Evolutionary conservation across 2,329 filamentous ascomycete genomes (phyloP).

Genomic region (Nigrospora sphaerica): DNA sequence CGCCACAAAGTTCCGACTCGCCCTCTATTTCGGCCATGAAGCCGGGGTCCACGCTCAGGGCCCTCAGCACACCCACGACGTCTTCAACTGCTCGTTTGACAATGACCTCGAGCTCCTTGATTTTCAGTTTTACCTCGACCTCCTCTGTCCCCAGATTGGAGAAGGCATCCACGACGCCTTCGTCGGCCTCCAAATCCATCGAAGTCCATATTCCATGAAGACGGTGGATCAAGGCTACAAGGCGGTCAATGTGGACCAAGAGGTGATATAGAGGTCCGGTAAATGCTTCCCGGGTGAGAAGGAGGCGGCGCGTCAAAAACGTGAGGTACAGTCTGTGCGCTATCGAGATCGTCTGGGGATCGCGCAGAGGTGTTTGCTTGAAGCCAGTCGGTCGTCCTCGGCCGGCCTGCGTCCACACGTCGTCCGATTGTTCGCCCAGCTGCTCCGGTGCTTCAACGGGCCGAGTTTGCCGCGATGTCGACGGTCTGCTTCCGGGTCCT

Average conservation of each 20-base stretch:
- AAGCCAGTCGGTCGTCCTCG: neutral
- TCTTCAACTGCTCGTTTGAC: constrained; percentile 63
- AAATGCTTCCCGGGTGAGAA: constrained; percentile 58
- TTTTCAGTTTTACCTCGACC: constrained; percentile 53
- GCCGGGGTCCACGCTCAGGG: constrained; percentile 34
- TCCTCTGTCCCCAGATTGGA: constrained; percentile 69
- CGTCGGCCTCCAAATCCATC: constrained; percentile 74
- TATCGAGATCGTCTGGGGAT: constrained; percentile 76
- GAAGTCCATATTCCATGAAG: constrained; percentile 71
- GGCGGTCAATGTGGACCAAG: constrained; percentile 70
- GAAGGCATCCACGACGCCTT: constrained; percentile 72
- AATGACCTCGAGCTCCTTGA: constrained; percentile 55
- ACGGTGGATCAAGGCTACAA: constrained; percentile 69
- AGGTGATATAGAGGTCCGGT: constrained; percentile 59
- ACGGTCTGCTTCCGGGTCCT: constrained; percentile 10
- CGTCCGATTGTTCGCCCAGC: neutral
- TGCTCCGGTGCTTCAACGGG: neutral
- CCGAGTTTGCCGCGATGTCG: constrained; percentile 4
- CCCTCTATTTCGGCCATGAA: constrained; percentile 38
- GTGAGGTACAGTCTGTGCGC: constrained; percentile 74
- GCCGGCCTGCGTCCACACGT: constrained; percentile 2
- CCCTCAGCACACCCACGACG: constrained; percentile 50
- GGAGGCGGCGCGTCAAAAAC: constrained; percentile 57
- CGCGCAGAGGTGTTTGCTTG: constrained; percentile 39
- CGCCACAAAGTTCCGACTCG: constrained; percentile 11